Base-by-base conservation (phyloP, 148 eudicot genomes). In the Diospyros kaki region DNA sequence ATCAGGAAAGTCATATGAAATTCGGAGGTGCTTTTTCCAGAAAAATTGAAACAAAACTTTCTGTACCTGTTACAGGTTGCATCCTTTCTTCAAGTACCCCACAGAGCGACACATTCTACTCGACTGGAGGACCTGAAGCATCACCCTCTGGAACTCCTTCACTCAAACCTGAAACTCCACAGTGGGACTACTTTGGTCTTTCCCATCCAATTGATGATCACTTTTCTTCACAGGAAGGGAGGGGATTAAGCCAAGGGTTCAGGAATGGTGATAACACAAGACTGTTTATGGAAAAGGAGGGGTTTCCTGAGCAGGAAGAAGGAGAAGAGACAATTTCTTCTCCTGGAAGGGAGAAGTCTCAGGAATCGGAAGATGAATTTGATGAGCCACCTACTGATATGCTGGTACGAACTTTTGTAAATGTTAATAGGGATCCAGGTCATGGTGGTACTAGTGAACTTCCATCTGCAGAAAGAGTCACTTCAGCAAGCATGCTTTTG, bases 111-210 rank as follows among this genome's bases (percentile, higher is more conserved):
- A 80, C 85, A 7, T 85, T 89, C 66, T 89, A 64, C 13, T 80
- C 90, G 51, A 61, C 70, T 39, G 97, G 79, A 66, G 78, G 80
- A 72, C 81, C 80, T 15, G 92, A 88, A 77, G 75, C 74, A 62
- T 76, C 81, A 48, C 81, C 83, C 0, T 82, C 81, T 74, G 86
- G 81, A 73, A 74, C 81, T 60, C 41, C 87, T 76, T 68, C 84
- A 9, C 15, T 59, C 40, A 75, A 58, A 56, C 70, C 84, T 53
- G 86, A 84, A 76, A 79, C 82, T 76, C 71, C 93, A 12, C 96
- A 97, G 2, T 94, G 98, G 98, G 98, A 94, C 83, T 94, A 81
- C 75, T 94, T 94, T 78, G 98, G 97, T 41, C 96, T 92, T 75
- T 81, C 78, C 71, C 86, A 92, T 84, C 91, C 95, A 4, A 81